Base-by-base conservation (phyloP, 257 asterid species). In the Nicotiana paniculata region DNA sequence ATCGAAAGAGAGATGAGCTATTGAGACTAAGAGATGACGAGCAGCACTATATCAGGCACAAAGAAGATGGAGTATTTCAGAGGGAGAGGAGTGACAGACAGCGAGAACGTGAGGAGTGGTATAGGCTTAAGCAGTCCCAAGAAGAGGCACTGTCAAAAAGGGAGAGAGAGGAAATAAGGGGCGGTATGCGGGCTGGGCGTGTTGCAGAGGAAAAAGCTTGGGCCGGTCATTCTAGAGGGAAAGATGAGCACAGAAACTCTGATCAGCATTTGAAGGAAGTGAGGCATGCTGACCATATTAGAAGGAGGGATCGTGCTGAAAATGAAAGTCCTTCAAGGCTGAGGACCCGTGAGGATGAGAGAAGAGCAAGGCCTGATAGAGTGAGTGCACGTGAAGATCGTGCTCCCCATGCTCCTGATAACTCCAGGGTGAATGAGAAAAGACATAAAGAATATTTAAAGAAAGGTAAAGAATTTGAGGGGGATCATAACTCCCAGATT, bases 31-130 rank as follows among this genome's bases (percentile, higher is more conserved):
- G 89, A 87, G 92, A 93, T 82, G 97, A 89, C 81, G 97, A 92
- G 82, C 81, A 82, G 89, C 93, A 86, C 76, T 85, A 83, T 89
- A 88, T 64, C 81, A 90, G 98, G 86, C 90, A 88, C 81, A 95
- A 91, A 90, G 97, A 92, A 83, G 99, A 89, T 74, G 93, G 79
- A 9, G 80, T 88, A 61, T 83, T 87, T 80, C 91, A 85, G 83
- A 93, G 90, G 87, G 98, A 95, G 85, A 91, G 92, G 81, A 85
- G 84, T 83, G 99, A 92, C 80, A 91, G 95, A 88, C 93, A 82
- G 82, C 87, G 96, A 87, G 99, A 92, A 53, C 94, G 92, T 82
- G 98, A 91, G 82, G 99, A 93, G 70, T 91, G 99, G 96, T 88
- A 91, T 83, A 91, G 96, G 86, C 82, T 70, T 83, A 94, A 93